Conservation (phyloP, 2,329 filamentous ascomycete species). For the Sporothrix humicola region DNA sequence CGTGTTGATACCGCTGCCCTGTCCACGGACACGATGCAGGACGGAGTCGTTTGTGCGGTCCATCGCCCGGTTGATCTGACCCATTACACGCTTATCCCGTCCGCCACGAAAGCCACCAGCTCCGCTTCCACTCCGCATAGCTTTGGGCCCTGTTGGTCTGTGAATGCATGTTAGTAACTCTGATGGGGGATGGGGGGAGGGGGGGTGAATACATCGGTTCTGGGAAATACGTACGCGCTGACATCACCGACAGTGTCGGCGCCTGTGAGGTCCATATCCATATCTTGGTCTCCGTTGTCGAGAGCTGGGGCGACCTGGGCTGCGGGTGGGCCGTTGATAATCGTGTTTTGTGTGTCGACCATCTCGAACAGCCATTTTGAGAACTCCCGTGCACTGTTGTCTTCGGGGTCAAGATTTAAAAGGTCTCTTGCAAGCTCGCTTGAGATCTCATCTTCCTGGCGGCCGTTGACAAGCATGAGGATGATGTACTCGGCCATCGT, state of each 20-base stretch:
- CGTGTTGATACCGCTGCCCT: slow-evolving; percentile 77
- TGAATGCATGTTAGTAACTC: slow-evolving; percentile 14
- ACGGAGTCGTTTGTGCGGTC: slow-evolving; percentile 76
- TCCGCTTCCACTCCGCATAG: slow-evolving; percentile 83
- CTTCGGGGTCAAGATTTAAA: slow-evolving; percentile 79
- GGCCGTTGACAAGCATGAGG: slow-evolving; percentile 95
- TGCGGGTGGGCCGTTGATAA: slow-evolving; percentile 58
- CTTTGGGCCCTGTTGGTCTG: slow-evolving; percentile 92
- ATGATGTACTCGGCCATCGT: slow-evolving; percentile 95
- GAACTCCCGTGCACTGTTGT: slow-evolving; percentile 81
- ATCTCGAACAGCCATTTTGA: slow-evolving; percentile 93
- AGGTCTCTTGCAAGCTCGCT: slow-evolving; percentile 87
- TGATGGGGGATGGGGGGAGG: not conserved
- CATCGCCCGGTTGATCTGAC: slow-evolving; percentile 82
- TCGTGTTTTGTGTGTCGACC: slow-evolving; percentile 69
- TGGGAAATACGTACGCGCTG: slow-evolving; percentile 59
- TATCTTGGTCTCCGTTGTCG: slow-evolving; percentile 60
- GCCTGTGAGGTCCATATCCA: slow-evolving; percentile 70
- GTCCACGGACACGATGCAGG: slow-evolving; percentile 78
- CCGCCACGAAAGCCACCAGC: slow-evolving; percentile 56
- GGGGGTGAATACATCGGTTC: no score
- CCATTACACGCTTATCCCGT: slow-evolving; percentile 81
- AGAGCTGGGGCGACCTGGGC: slow-evolving; percentile 27
- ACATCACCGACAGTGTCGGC: slow-evolving; percentile 52
- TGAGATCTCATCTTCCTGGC: slow-evolving; percentile 87